These are phyloP conservation scores for Trapa bicornis DNA, from an alignment of 345 rosid genomes.

Conservation along the genomic window DNA sequence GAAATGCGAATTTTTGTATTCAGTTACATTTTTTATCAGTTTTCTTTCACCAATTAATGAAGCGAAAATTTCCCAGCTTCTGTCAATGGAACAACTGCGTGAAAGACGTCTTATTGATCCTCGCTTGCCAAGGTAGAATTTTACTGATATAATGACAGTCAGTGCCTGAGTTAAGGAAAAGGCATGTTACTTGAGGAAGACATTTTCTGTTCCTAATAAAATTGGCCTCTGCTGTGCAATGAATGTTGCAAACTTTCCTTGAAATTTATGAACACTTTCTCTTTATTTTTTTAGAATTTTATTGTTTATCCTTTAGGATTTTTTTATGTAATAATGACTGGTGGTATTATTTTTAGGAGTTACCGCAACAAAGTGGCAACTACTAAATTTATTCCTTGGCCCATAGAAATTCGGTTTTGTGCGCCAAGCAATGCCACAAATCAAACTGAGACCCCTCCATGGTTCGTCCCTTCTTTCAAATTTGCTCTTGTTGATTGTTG, in stretches of 20 bases:
- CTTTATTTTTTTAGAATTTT: background rate
- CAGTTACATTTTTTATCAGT: slow-evolving; percentile 9
- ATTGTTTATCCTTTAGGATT: background rate
- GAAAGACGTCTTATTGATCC: slow-evolving; percentile 81
- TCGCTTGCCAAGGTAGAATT: slow-evolving; percentile 63
- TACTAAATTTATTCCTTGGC: slow-evolving; percentile 65
- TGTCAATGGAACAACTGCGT: slow-evolving; percentile 68
- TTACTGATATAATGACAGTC: background rate
- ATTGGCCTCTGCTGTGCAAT: too few relatives aligned
- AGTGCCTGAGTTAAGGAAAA: background rate
- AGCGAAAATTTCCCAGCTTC: slow-evolving; percentile 48
- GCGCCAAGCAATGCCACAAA: slow-evolving; percentile 53
- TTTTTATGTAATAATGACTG: background rate
- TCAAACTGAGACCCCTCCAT: slow-evolving; percentile 78
- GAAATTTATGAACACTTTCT: too few relatives aligned
- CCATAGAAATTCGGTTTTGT: slow-evolving; percentile 90
- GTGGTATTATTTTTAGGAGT: slow-evolving; percentile 39
- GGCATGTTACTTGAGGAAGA: background rate
- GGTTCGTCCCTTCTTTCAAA: slow-evolving; percentile 26
- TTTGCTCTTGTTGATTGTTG: background rate
- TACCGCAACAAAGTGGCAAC: slow-evolving; percentile 79
- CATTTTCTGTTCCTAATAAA: background rate
- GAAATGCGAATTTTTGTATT: background rate
- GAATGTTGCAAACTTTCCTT: too few relatives aligned
- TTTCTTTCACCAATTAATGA: slow-evolving; percentile 5